Percentiles rank a stretch among this genome's conserved stretches.
Conservation (phyloP, 1,139 yeast species). For the Scheffersomyces lignicola region DNA sequence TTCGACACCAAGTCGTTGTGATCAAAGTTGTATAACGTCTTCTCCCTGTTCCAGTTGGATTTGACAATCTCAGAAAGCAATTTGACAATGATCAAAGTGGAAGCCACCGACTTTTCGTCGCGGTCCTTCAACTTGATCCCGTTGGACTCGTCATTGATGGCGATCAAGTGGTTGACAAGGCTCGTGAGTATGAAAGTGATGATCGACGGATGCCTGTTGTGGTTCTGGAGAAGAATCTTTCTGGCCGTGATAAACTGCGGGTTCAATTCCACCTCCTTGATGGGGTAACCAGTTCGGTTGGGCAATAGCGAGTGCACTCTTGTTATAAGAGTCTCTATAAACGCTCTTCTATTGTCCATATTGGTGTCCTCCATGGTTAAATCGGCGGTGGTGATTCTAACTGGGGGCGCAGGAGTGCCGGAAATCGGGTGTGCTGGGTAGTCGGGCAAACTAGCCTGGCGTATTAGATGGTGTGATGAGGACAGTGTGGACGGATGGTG, state of each 20-base stretch:
- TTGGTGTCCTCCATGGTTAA: conserved; percentile 3
- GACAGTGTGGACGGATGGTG: too few species aligned
- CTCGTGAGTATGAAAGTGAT: conserved; percentile 16
- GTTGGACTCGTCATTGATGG: conserved; percentile 30
- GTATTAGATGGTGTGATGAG: too few species aligned
- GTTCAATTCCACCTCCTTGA: conserved; percentile 46
- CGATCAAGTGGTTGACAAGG: conserved; percentile 16
- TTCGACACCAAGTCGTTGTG: conserved; percentile 20
- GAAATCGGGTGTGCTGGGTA: too few species aligned
- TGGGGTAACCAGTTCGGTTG: conserved; percentile 37
- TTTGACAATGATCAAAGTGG: conserved; percentile 35
- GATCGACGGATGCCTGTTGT: conserved; percentile 14
- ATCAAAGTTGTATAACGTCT: conserved; percentile 11
- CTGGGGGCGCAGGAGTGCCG: too few species aligned
- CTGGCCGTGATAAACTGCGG: conserved; percentile 39
- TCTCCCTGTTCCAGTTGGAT: conserved; percentile 28
- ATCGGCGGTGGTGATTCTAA: too few species aligned
- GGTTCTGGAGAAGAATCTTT: conserved; percentile 26
- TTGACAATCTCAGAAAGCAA: conserved; percentile 31
- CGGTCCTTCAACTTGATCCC: conserved; percentile 27
- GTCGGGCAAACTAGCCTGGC: too few species aligned
- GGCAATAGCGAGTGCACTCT: conserved; percentile 40
- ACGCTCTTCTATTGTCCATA: conserved; percentile 12
- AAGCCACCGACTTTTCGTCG: conserved; percentile 33
- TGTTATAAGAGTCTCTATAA: conserved; percentile 21